Evolutionary conservation across 2,329 filamentous ascomycete genomes (phyloP).

Genomic region (Eutypella sp.): DNA sequence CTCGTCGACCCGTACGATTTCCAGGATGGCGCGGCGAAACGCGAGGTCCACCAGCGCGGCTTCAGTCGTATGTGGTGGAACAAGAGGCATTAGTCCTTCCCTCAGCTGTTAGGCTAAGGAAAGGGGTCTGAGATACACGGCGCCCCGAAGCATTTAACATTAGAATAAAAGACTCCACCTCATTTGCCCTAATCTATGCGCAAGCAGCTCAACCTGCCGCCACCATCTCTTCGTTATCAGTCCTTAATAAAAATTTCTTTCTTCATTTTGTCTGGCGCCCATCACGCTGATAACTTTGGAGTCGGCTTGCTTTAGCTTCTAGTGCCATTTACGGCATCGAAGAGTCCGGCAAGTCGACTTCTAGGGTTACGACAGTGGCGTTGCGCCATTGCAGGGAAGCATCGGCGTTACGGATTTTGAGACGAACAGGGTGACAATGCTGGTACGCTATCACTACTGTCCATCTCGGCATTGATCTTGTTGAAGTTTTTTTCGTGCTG

Average conservation of each 20-base stretch:
- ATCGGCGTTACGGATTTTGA: slow-evolving; percentile 18
- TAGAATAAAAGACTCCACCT: slow-evolving; percentile 4
- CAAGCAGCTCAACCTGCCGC: slow-evolving; percentile 35
- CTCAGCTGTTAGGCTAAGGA: background rate
- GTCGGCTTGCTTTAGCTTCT: slow-evolving; percentile 3
- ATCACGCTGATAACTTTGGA: slow-evolving; percentile 25
- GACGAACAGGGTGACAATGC: slow-evolving; percentile 31
- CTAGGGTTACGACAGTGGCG: slow-evolving; percentile 32
- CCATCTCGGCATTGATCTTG: slow-evolving; percentile 10
- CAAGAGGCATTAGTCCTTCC: slow-evolving; percentile 22
- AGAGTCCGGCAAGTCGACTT: slow-evolving; percentile 7
- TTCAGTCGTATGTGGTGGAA: slow-evolving; percentile 40
- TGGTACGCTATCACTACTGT: slow-evolving; percentile 32
- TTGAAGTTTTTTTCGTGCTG: slow-evolving; percentile 17
- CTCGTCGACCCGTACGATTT: slow-evolving; percentile 39
- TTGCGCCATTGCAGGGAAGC: slow-evolving; percentile 31
- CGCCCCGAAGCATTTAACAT: slow-evolving; percentile 16
- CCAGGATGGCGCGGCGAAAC: slow-evolving; percentile 56
- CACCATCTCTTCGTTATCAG: slow-evolving; percentile 10
- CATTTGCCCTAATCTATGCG: background rate
- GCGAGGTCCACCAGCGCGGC: slow-evolving; percentile 55
- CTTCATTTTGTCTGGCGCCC: slow-evolving; percentile 20
- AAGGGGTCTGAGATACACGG: slow-evolving; percentile 12
- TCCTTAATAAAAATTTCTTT: slow-evolving; percentile 4
- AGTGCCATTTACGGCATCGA: background rate